Base-by-base conservation (phyloP, 2,329 filamentous ascomycete species). In the Diplodia mutila region DNA sequence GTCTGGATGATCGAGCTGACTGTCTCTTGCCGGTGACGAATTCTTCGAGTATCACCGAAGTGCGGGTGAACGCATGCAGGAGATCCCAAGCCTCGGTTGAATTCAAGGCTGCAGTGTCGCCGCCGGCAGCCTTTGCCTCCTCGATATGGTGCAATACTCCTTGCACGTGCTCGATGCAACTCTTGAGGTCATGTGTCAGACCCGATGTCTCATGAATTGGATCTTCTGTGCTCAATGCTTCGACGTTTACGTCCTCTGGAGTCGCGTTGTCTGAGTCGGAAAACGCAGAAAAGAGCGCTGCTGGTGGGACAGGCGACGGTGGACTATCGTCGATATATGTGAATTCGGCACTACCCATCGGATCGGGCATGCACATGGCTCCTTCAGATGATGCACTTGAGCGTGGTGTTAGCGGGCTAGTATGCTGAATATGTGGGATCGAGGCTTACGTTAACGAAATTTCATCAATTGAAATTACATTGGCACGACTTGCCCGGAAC, bases 251-350 rank as follows among this genome's bases (percentile, higher is more conserved):
- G 11, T 37, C 55, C 14, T 27, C 55, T 3, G 55, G n/a, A 14
- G 23, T 16, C 12, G 55, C 27, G 39, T 42, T 42, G 29, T 61
- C 16, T 11, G 55, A 59, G 37, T 27, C 27, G 12, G 57, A 48
- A 21, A 61, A 48, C 2, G 57, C 16, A 32, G 39, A 48, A 18
- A 16, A 16, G 7, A 32, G 57, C 14, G 25, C 37, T 16, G n/a
- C 55, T 18, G 55, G 55, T 16, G 29, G 55, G 16, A 16, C 37
- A 12, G 55, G 55, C 2, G 55, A 59, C 8, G 55, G 55, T 11
- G 55, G 55, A 27, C 55, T 59, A 11, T 59, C 55, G 55, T 59
- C 55, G 29, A 59, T 59, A n/a, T 59, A 59, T 27, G 55, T 59
- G 55, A 59, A 59, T 11, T 59, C 55, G 7, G 55, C 46, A 12